Base-by-base conservation (phyloP, 208 protist species). In the Leishmania turanica region DNA sequence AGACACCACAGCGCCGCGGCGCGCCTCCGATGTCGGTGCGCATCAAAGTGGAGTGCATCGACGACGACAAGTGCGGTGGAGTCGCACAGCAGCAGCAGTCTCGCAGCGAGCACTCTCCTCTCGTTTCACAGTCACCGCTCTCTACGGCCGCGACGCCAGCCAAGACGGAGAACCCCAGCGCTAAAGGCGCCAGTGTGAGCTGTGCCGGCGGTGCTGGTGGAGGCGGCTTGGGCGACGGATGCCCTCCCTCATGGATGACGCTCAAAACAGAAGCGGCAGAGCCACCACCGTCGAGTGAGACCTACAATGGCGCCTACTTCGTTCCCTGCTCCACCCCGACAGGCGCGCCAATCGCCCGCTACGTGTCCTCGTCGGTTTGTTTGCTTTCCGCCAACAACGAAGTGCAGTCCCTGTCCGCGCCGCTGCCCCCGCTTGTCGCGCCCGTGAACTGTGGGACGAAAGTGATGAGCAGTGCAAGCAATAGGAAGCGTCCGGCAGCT, bases 301-400 rank as follows among this genome's bases (percentile, higher is more conserved):
- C 7, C 1, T 80, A 79, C 47, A 82, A 82, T 34, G 82, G 82
- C 45, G 78, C 78, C 31, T 86, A 86, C 66, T 47, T 86, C 13
- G 60, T 80, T 7, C 82, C 82, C 27, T 75, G 64, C 45, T 66
- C 78, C 73, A 79, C 78, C 31, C 77, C 78, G 3, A 19, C 72
- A 7, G 82, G 82, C 24, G 77, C 82, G 7, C 82, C 82, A 8
- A 70, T 86, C 62, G 72, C 78, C 5, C 82, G 82, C 64, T 86
- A 86, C 73, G 21, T 49, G 13, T 86, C 82, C 27, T 47, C 40
- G 54, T 34, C 49, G 13, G 17, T 31, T 49, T 31, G 27, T 17
- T 40, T 34, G 53, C 72, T 34, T 47, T 37, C 31, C 72, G 15
- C 72, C 47, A 42, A 34, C 72, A 58, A 27, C 49, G n/a, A 51